Evolutionary conservation across 371 early-diverging fungal genomes (phyloP), one percentile per base, ranked within the genome.

Genomic region (Mortierella sp.): DNA sequence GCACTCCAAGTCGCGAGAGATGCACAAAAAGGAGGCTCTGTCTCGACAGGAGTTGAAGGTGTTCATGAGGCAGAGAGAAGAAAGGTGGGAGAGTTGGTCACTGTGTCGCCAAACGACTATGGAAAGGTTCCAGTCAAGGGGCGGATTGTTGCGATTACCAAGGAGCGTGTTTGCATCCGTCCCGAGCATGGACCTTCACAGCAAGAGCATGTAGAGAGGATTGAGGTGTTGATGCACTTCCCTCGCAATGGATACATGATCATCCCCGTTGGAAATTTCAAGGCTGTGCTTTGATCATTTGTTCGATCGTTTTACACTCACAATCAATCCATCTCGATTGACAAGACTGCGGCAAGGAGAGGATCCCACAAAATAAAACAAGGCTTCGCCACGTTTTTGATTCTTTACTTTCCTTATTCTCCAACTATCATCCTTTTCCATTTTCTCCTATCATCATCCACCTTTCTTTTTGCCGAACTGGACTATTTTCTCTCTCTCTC

Each of bases 81-180:
- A 14, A 76, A 77, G 28, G 52, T 85, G 3, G 93, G 93, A 3
- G 84, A 89, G 45, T 10, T 71, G 8, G 91, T 93, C 6, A 48
- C 82, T 0, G 89, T 93, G 9, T 63, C 82, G 0, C 93, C 93
- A 0, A 80, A 88, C 26, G 93, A 93, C 74, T 86, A 88, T 26
- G 92, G 91, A 21, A 86, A 84, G 42, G 79, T 89, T 14, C 90
- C 91, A 31, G 81, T 89, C 5, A 70, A 70, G 4, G 92, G 93
- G 10, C 77, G 65, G 21, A 77, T 92, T 55, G 88, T 90, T 2
- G 75, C 74, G 31, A 83, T 90, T 42, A 83, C 88, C 0, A 21
- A 21, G 5, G 34, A 79, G 16, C 77, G 83, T 34, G 82, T 91
- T 31, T 84, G 84, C 8, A 83, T 92, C 57, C 78, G 83, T 24